A percentile compares a stretch with the other conserved stretches of the same genome.
Evolutionary conservation across 495 filamentous ascomycete genomes (phyloP).

Genomic region (Lichenothelia convexa): DNA sequence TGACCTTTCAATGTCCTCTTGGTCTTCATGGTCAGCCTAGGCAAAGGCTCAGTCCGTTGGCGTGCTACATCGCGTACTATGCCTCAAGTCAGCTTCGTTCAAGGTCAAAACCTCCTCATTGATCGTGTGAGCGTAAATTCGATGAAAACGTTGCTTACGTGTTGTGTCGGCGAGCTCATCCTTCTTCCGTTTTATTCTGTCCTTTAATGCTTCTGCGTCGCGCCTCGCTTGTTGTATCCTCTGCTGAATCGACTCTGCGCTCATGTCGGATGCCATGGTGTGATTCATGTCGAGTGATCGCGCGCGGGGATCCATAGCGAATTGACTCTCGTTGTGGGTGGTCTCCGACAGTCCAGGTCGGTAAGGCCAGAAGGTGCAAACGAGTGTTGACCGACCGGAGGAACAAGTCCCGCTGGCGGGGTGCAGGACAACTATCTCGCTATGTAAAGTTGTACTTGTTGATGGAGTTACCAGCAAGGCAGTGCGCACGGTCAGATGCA

Average conservation of each 20-base stretch:
- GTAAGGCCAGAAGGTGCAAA: too few species aligned
- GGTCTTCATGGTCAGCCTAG: slow-evolving; percentile 87
- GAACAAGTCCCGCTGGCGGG: too few species aligned
- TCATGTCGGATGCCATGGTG: too few species aligned
- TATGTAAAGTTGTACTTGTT: too few species aligned
- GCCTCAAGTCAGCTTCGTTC: slow-evolving; percentile 8
- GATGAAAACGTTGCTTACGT: slow-evolving; percentile 41
- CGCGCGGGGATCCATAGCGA: too few species aligned
- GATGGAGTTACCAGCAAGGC: too few species aligned
- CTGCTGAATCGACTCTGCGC: slow-evolving; percentile 56
- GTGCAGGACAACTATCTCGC: too few species aligned
- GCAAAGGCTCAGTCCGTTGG: slow-evolving; percentile 72
- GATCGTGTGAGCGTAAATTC: not conserved
- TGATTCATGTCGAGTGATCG: too few species aligned
- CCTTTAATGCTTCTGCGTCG: slow-evolving; percentile 95
- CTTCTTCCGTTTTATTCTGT: slow-evolving; percentile 98
- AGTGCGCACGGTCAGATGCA: too few species aligned
- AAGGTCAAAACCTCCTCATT: not conserved
- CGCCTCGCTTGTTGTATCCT: slow-evolving; percentile 92
- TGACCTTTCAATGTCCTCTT: slow-evolving; percentile 92
- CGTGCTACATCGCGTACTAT: slow-evolving; percentile 82
- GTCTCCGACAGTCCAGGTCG: too few species aligned
- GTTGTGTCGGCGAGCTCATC: slow-evolving; percentile 96
- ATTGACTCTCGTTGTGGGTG: too few species aligned
- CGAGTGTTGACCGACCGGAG: too few species aligned